phyloP scores from a whole-genome alignment of 2,329 filamentous ascomycete species.

The Hymenoscyphus linearis region DNA sequence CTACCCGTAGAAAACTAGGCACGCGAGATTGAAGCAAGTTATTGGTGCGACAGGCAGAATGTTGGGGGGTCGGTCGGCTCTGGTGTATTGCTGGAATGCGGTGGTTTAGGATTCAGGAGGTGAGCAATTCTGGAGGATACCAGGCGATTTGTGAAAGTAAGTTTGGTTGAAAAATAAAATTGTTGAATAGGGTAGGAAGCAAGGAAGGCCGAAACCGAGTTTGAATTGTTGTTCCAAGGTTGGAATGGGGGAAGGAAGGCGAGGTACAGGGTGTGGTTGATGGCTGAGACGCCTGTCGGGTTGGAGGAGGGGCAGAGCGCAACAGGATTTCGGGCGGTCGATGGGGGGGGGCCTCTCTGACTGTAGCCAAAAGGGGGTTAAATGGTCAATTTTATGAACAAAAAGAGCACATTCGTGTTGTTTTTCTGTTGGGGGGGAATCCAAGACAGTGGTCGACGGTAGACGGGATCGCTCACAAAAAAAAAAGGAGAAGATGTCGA shows the following conservation, averaged over 20 bases:
- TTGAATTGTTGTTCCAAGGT: neutral
- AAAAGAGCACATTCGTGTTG: neutral
- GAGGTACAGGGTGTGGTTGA: slow-evolving; percentile 1
- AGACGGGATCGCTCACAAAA: too few relatives aligned
- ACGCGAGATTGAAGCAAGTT: slow-evolving; percentile 12
- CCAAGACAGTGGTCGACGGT: too few relatives aligned
- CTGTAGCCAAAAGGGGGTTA: neutral
- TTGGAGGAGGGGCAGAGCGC: neutral
- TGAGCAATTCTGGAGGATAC: neutral
- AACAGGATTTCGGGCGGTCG: neutral
- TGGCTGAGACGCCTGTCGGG: slow-evolving; percentile 3
- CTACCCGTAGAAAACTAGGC: slow-evolving; percentile 28
- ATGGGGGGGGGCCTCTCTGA: neutral
- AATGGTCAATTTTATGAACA: slow-evolving; percentile 1
- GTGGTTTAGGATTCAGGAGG: neutral
- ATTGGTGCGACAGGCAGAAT: neutral
- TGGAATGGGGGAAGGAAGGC: slow-evolving; percentile 1
- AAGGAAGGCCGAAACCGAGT: slow-evolving; percentile 9
- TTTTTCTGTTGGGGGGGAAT: too few relatives aligned
- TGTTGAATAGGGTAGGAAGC: slow-evolving; percentile 7
- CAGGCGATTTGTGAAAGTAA: neutral
- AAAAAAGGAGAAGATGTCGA: neutral
- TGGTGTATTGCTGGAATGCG: neutral
- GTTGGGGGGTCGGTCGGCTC: too few relatives aligned
- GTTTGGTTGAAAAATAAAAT: neutral